Evolutionary conservation across 169 alveolate species (phyloP), one percentile per base, ranked within the genome.

Genomic region (Plasmodium reichenowi): DNA sequence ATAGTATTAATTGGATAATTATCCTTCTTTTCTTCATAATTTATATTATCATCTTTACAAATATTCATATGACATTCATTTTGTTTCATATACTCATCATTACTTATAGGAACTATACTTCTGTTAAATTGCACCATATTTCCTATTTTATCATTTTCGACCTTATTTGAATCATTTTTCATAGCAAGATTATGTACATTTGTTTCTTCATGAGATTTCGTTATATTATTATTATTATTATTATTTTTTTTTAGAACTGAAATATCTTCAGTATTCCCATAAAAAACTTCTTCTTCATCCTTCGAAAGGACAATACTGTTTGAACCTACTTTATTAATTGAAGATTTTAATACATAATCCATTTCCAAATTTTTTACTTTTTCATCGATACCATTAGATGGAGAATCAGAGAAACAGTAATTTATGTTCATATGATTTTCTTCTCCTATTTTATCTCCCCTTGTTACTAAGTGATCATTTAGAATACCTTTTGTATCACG

Each of bases 401-500:
- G 17, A 52, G 7, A 9, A 0, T 29, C 56, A 24, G 22, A 38
- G 24, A 6, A 38, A 72, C 56, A 29, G 17, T 72, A 43, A 38
- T 72, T 72, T 12, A 12, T 72, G 4, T 45, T 72, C 29, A 76
- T 43, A 32, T 47, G 4, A 15, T 64, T 62, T 64, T 76, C 88
- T 56, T 63, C 50, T 58, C 7, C 70, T 7, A 2, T 26, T 50
- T 48, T 54, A 17, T 59, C 45, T 15, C 50, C 60, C n/a, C 43
- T 62, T 38, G 8, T 74, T 12, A 58, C n/a, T 29, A 58, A 9
- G 29, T 58, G 59, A n/a, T 76, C 76, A 64, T 26, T 76, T 32
- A 62, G 52, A 12, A 76, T 47, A 8, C 76, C 88, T 76, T 76
- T 76, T 54, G 45, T 63, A 56, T 76, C 88, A 45, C 88, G 20